A percentile compares a stretch with the other conserved stretches of the same genome.
phyloP scores from a whole-genome alignment of 345 rosid species.

The Hibiscus syriacus region DNA sequence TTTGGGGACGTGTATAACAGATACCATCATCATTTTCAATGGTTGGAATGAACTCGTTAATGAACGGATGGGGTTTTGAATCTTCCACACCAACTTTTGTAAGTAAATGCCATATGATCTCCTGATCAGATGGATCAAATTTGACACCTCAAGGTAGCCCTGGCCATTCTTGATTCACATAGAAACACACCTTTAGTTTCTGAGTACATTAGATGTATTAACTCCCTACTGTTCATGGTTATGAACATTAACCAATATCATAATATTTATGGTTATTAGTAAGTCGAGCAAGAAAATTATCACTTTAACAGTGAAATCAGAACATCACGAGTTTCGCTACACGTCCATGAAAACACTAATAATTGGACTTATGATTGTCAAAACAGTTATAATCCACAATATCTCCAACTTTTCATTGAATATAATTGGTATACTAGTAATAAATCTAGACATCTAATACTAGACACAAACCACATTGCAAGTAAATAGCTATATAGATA shows the following conservation, averaged over 20 bases:
- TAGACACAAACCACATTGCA: not conserved
- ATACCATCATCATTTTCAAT: constrained; percentile 81
- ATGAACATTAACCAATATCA: not conserved
- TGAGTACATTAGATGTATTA: not conserved
- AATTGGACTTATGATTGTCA: not conserved
- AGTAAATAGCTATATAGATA: not conserved
- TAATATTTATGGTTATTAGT: not conserved
- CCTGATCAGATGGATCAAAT: constrained; percentile 93
- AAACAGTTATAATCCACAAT: not conserved
- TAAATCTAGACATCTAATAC: not conserved
- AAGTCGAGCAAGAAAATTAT: not conserved
- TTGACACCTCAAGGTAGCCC: constrained; percentile 91
- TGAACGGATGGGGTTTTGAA: constrained; percentile 60
- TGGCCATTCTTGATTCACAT: constrained; percentile 85
- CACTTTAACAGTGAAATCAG: not conserved
- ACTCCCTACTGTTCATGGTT: not conserved
- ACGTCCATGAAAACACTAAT: not conserved
- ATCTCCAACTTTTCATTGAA: not conserved
- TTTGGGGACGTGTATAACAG: constrained; percentile 93
- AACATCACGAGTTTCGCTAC: not conserved
- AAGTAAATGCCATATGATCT: constrained; percentile 81
- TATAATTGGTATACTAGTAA: not conserved
- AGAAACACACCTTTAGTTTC: constrained; percentile 12
- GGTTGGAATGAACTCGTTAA: constrained; percentile 73
- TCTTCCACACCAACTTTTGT: constrained; percentile 51